Conservation (phyloP, 1,284 basidiomycete species). For the Farysia itapuensis region DNA sequence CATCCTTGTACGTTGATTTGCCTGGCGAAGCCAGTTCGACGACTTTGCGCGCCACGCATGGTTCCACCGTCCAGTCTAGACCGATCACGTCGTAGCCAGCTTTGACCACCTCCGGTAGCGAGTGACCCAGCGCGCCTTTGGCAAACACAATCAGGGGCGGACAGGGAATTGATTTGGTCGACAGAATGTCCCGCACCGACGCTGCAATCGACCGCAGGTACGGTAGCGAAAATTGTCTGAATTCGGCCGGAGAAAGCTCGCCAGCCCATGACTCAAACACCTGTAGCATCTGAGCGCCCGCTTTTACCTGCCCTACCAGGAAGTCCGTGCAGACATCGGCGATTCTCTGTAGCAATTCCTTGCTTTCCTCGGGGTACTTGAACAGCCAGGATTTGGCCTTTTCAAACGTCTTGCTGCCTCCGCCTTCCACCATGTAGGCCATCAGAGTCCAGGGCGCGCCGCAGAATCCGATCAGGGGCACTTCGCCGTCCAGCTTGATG, state of each 20-base stretch:
- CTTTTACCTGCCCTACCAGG: slow-evolving; percentile 56
- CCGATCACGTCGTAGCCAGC: slow-evolving; percentile 59
- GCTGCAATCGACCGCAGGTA: slow-evolving; percentile 53
- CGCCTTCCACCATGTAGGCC: slow-evolving; percentile 60
- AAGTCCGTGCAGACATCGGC: slow-evolving; percentile 56
- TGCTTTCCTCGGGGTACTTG: slow-evolving; percentile 55
- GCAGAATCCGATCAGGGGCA: slow-evolving; percentile 59
- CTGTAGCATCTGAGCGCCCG: slow-evolving; percentile 56
- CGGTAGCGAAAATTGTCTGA: slow-evolving; percentile 56
- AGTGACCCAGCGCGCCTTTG: slow-evolving; percentile 56
- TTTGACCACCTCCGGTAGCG: slow-evolving; percentile 53
- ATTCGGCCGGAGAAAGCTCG: slow-evolving; percentile 57
- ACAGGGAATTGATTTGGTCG: slow-evolving; percentile 37
- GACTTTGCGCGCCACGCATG: slow-evolving; percentile 48
- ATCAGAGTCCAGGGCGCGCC: slow-evolving; percentile 59
- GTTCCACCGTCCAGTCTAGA: slow-evolving; percentile 57
- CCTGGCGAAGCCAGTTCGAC: slow-evolving; percentile 46
- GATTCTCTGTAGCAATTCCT: slow-evolving; percentile 52
- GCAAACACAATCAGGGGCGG: slow-evolving; percentile 58
- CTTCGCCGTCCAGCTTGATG: slow-evolving; percentile 52
- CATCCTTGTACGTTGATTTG: slow-evolving; percentile 31
- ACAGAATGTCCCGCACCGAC: slow-evolving; percentile 52
- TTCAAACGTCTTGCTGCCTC: slow-evolving; percentile 56
- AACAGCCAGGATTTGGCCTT: slow-evolving; percentile 59
- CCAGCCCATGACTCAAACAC: slow-evolving; percentile 60